Base-by-base conservation (phyloP, 306 rosid genomes). In the Neltuma alba region DNA sequence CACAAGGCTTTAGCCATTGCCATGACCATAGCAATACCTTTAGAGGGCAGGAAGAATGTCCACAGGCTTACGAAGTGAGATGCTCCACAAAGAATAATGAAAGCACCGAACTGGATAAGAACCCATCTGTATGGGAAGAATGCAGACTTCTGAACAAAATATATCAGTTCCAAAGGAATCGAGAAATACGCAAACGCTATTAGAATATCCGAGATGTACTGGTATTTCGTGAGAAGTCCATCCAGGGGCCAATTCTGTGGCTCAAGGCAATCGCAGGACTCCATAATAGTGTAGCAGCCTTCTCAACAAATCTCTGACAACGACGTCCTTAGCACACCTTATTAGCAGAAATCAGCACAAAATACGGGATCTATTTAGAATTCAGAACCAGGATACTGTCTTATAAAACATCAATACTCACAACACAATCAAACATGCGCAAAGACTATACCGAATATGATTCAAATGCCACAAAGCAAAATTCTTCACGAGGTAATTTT, bases 121-220 rank as follows among this genome's bases (percentile, higher is more conserved):
- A 94, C 99, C 99, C 99, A 92, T 91, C 92, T 74, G 76, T 92
- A 94, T 0, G 99, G 99, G 70, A 92, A 92, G 88, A 92, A 87
- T 10, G 97, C 89, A 14, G 97, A 91, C 57, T 87, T 92, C 37
- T 91, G 92, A 81, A 92, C 97, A 79, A 94, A 94, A 79, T 92
- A 94, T 44, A 94, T 85, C 3, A 94, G 92, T 83, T 92, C 99
- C 75, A 94, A 76, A 20, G 99, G 99, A 75, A 94, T 91, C 9
- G 97, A 92, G 84, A 94, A 94, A 86, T 94, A 92, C 0, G 99
- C 97, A 67, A 94, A 81, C 0, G 97, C 97, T 31, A 94, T 94
- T 4, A 94, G 75, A 15, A 89, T 84, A 77, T 94, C 99, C 0
- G 98, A 94, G 28, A 94, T 91, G 60, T 94, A 94, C 81, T 92